A percentile compares a stretch with the other conserved stretches of the same genome.
These are phyloP conservation scores for Vaccinium myrtillus DNA, from an alignment of 148 eudicot genomes.

Conservation along the genomic window DNA sequence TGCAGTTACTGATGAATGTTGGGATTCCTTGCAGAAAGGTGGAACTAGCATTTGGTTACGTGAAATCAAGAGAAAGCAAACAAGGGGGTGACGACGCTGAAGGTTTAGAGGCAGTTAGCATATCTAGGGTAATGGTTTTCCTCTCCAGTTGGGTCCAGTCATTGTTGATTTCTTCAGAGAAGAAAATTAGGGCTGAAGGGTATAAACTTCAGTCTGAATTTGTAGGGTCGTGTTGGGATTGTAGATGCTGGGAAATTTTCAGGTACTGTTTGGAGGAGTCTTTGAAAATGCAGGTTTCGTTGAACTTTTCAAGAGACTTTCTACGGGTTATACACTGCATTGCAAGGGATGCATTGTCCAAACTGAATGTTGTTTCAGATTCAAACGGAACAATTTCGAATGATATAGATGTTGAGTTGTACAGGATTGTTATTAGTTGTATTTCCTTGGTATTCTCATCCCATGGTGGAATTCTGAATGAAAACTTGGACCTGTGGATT, in stretches of 20 bases:
- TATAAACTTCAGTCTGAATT: conserved; percentile 31
- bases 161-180: conserved; percentile 64
- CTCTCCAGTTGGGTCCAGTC: conserved; percentile 71
- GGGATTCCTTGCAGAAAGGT: conserved; percentile 63
- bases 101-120: conserved; percentile 46
- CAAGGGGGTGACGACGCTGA: conserved; percentile 29
- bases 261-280: conserved; percentile 79
- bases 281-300: conserved; percentile 32
- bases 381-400: conserved; percentile 21
- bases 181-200: conserved; percentile 49
- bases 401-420: conserved; percentile 33
- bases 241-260: conserved; percentile 81
- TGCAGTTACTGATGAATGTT: neutral
- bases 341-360: conserved; percentile 36
- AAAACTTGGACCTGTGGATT: conserved; percentile 77
- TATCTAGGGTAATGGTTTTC: conserved; percentile 43
- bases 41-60: conserved; percentile 55
- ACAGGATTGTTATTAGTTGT: conserved; percentile 45
- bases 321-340: conserved; percentile 64
- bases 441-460: conserved; percentile 52
- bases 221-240: conserved; percentile 55
- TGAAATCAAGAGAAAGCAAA: conserved; percentile 38
- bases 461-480: conserved; percentile 62
- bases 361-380: conserved; percentile 24
- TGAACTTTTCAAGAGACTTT: conserved; percentile 61